Evolutionary conservation across 208 protist genomes (phyloP).

Genomic region (Crithidia thermophila): DNA sequence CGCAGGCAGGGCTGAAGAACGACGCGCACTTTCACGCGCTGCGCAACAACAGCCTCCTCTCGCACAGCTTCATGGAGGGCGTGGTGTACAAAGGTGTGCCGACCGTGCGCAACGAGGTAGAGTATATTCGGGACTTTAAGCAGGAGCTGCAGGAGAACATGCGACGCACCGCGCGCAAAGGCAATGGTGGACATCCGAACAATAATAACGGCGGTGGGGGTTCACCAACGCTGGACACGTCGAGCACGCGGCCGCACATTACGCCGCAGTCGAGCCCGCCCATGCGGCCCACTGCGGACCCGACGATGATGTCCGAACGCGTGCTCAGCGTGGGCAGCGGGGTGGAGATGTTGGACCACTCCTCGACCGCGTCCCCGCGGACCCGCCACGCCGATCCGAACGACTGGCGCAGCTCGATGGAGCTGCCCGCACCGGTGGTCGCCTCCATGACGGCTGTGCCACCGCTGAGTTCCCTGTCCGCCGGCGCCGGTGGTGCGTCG

Average conservation of each 20-base stretch:
- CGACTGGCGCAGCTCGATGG: neutral
- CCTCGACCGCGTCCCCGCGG: neutral
- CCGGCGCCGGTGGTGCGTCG: neutral
- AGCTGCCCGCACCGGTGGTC: neutral
- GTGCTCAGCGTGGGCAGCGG: conserved; percentile 11
- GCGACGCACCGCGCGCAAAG: conserved; percentile 22
- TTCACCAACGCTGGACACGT: conserved; percentile 8
- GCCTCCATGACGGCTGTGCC: neutral
- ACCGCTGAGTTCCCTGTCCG: neutral
- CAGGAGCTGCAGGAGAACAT: conserved; percentile 80
- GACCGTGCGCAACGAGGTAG: conserved; percentile 24
- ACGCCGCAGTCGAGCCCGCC: conserved; percentile 20
- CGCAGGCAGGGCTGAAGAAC: conserved; percentile 29
- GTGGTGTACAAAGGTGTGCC: conserved; percentile 30
- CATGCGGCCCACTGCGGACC: neutral
- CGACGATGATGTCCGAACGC: conserved; percentile 9
- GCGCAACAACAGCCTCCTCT: conserved; percentile 15
- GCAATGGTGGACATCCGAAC: too few relatives aligned
- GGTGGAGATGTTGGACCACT: conserved; percentile 6
- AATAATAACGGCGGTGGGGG: neutral
- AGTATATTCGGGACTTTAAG: conserved; percentile 65
- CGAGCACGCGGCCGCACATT: conserved; percentile 10
- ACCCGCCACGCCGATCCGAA: neutral
- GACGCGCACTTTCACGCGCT: conserved; percentile 6
- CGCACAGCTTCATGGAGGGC: conserved; percentile 1